phyloP scores from a whole-genome alignment of 1,284 basidiomycete genomes.

The Puccinia polysora region DNA sequence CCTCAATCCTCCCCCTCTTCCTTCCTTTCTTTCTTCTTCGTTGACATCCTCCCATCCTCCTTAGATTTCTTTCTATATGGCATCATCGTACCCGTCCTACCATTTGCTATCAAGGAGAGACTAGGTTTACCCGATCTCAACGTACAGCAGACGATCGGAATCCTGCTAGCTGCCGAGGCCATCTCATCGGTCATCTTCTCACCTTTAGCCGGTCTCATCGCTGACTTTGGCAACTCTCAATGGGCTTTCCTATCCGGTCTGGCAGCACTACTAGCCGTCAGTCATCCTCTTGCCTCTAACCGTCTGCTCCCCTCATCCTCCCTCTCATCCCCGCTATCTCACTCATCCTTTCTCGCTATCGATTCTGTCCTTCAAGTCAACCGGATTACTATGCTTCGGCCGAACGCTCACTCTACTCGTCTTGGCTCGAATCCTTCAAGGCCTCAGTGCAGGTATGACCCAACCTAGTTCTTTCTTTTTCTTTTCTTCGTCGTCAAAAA shows the following conservation, averaged over 20 bases:
- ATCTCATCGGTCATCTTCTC: not conserved
- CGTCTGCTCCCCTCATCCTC: too few relatives aligned
- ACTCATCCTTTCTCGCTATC: not conserved
- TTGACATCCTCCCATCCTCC: too few relatives aligned
- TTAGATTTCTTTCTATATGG: conserved; percentile 10
- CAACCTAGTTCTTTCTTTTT: too few relatives aligned
- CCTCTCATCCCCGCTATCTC: too few relatives aligned
- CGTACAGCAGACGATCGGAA: not conserved
- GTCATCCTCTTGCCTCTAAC: not conserved
- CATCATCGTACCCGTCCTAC: conserved; percentile 1
- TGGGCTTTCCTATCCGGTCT: conserved; percentile 5
- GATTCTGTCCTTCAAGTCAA: not conserved
- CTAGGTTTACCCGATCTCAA: not conserved
- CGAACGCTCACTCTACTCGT: not conserved
- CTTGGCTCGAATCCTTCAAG: not conserved
- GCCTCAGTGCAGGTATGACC: conserved; percentile 1
- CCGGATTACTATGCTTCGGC: conserved; percentile 8
- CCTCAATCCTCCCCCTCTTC: too few relatives aligned
- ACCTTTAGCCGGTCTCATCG: not conserved
- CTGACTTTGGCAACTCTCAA: not conserved
- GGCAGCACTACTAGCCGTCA: not conserved
- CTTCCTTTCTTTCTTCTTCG: too few relatives aligned
- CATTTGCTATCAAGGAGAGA: not conserved
- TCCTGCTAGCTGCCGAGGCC: conserved; percentile 2
- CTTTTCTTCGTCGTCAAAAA: too few relatives aligned